A percentile compares a stretch with the other conserved stretches of the same genome.
These are phyloP conservation scores for Isatis lusitanica DNA, from an alignment of 441 rosid species.

Conservation along the genomic window DNA sequence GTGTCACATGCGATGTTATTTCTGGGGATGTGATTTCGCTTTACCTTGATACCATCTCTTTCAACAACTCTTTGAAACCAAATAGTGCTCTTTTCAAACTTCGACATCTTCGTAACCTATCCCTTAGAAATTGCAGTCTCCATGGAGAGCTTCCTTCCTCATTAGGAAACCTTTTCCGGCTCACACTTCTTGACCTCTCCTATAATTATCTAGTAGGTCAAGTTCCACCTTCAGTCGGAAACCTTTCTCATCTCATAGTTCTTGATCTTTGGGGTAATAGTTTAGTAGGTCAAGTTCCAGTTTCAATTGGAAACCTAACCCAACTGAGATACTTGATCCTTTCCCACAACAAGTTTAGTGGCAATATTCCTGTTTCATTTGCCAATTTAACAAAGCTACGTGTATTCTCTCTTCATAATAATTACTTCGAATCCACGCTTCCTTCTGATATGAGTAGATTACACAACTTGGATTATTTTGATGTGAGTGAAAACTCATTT, in stretches of 20 bases:
- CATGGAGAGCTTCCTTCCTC: not conserved
- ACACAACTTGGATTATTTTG: not conserved
- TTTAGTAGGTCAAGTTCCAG: not conserved
- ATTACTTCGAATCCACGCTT: constrained; percentile 15
- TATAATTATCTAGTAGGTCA: not conserved
- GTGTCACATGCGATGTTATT: not conserved
- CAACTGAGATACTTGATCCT: not conserved
- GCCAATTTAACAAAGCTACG: not conserved
- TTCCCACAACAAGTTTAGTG: not conserved
- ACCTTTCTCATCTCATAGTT: not conserved
- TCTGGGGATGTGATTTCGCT: not conserved
- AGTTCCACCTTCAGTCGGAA: not conserved
- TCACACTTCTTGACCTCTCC: not conserved
- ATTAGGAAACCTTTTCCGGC: not conserved
- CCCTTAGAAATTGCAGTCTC: not conserved
- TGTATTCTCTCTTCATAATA: not conserved
- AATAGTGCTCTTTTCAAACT: constrained; percentile 27
- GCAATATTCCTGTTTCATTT: not conserved
- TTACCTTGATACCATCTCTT: not conserved
- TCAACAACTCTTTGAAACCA: not conserved
- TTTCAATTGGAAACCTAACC: not conserved
- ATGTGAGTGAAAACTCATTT: not conserved
- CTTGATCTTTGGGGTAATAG: not conserved
- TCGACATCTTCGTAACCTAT: constrained; percentile 22
- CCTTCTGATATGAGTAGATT: constrained; percentile 4